phyloP scores from a whole-genome alignment of 140 eudicot species.

The Cichorium intybus region DNA sequence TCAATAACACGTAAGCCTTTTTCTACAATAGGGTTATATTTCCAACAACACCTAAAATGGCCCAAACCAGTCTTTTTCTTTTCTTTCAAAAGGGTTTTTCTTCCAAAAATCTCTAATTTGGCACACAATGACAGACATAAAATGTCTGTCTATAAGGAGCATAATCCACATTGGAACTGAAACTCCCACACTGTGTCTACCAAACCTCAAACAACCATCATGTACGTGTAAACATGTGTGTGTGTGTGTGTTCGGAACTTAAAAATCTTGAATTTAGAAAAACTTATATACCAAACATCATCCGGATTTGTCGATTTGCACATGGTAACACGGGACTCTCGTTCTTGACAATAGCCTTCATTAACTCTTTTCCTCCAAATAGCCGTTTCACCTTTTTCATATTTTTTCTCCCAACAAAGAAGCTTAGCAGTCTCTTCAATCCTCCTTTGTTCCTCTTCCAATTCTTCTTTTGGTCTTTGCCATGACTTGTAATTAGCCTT shows the following conservation, averaged over 20 bases:
- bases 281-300: constrained; percentile 48
- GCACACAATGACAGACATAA: too few relatives aligned
- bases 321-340: constrained; percentile 43
- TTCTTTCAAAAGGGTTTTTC: too few relatives aligned
- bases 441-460: constrained; percentile 52
- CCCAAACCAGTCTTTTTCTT: too few relatives aligned
- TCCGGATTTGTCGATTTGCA: constrained; percentile 43
- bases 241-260: background rate
- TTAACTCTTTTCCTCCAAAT: constrained; percentile 54
- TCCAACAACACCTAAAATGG: background rate
- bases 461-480: constrained; percentile 60
- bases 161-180: too few relatives aligned
- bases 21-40: background rate
- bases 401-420: constrained; percentile 75
- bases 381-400: constrained; percentile 58
- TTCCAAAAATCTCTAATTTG: too few relatives aligned
- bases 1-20: too few relatives aligned
- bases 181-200: too few relatives aligned
- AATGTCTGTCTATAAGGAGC: too few relatives aligned
- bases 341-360: constrained; percentile 43
- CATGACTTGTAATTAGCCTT: constrained; percentile 49
- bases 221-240: background rate
- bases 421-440: constrained; percentile 62
- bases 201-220: background rate
- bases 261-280: background rate